phyloP scores from a whole-genome alignment of 345 rosid genomes.

The Linum trigynum region DNA sequence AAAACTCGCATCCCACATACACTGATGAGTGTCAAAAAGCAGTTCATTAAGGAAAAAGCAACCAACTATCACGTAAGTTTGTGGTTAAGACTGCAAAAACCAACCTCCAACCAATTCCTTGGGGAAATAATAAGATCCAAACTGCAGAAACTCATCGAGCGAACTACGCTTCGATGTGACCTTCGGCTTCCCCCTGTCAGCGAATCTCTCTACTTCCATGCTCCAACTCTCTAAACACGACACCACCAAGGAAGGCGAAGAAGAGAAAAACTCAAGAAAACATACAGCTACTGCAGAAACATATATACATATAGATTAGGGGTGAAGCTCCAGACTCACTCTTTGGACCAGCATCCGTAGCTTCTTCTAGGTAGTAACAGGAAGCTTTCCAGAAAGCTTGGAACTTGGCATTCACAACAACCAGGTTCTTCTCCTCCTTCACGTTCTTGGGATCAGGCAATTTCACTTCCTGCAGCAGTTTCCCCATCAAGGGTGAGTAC shows the following conservation, averaged over 20 bases:
- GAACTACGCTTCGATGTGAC: constrained; percentile 23
- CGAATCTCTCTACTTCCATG: constrained; percentile 42
- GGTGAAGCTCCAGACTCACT: constrained; percentile 18
- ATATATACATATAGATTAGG: neutral
- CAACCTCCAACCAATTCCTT: constrained; percentile 42
- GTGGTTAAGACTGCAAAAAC: neutral
- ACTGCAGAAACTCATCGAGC: constrained; percentile 32
- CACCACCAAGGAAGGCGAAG: no score
- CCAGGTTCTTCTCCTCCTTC: constrained; percentile 30
- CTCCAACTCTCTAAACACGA: constrained; percentile 20
- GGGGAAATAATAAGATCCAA: constrained; percentile 38
- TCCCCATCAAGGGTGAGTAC: no score
- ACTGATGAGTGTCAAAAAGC: neutral
- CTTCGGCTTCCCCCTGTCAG: constrained; percentile 36
- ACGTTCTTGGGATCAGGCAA: constrained; percentile 29
- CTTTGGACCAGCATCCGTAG: constrained; percentile 22
- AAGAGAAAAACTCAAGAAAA: constrained; percentile 8
- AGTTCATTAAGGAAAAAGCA: neutral
- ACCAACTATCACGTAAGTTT: no score
- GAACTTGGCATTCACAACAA: constrained; percentile 26
- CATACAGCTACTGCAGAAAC: neutral
- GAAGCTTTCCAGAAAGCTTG: constrained; percentile 41
- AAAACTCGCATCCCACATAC: neutral
- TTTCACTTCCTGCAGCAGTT: constrained; percentile 30
- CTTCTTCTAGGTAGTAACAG: constrained; percentile 43